These are phyloP conservation scores for Grammothele lineata DNA, from an alignment of 768 basidiomycete species.

Conservation along the genomic window DNA sequence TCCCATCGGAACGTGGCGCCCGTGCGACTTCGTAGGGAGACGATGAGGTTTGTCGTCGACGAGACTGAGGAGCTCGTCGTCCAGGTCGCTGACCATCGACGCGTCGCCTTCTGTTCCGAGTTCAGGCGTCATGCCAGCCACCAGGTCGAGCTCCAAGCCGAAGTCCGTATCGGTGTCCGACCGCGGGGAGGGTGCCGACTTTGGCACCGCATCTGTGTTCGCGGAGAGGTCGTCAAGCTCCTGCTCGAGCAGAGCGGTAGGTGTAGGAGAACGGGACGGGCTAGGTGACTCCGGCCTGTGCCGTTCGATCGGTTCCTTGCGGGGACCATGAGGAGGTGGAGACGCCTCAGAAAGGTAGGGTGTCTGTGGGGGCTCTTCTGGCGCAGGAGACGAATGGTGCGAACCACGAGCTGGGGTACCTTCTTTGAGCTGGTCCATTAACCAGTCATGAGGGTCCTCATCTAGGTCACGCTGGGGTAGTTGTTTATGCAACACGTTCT, in stretches of 20 bases:
- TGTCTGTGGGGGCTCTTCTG: conserved; percentile 5
- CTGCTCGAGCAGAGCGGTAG: conserved; percentile 17
- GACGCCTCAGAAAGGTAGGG: conserved; percentile 1
- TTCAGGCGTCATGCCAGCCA: conserved; percentile 9
- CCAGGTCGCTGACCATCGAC: conserved; percentile 51
- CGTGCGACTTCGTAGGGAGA: conserved; percentile 6
- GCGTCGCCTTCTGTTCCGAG: conserved; percentile 23
- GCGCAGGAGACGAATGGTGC: conserved; percentile 26
- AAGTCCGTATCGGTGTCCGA: conserved; percentile 15
- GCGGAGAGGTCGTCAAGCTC: conserved; percentile 10
- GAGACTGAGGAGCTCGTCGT: conserved; percentile 64
- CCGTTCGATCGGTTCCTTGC: background rate
- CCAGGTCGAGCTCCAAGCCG: conserved; percentile 36
- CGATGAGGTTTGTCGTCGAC: conserved; percentile 47
- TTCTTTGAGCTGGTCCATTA: conserved; percentile 48
- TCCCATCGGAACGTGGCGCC: background rate
- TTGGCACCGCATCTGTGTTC: background rate
- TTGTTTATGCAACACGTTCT: no score
- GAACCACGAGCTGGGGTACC: conserved; percentile 25
- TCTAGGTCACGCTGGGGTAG: no score
- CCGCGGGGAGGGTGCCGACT: background rate
- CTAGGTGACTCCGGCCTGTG: conserved; percentile 1
- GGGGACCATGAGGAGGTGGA: conserved; percentile 1
- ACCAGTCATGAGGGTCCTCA: conserved; percentile 59
- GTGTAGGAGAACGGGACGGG: conserved; percentile 15